Base-by-base conservation (phyloP, 2,329 filamentous ascomycete species). In the Xylaria hypoxylon region DNA sequence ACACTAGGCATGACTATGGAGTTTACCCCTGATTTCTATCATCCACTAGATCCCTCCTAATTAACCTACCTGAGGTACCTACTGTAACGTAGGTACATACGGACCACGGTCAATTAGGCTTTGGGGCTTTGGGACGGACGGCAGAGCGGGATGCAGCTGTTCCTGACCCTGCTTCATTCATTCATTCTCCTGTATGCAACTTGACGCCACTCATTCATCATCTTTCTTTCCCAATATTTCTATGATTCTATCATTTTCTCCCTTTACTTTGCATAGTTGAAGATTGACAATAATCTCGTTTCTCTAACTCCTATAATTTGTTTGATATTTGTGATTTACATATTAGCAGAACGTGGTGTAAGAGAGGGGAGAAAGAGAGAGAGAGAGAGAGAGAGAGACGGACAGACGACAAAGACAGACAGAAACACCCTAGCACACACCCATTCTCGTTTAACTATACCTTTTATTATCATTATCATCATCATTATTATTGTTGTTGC, bases 11-110 rank as follows among this genome's bases (percentile, higher is more conserved):
- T 65, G 47, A 55, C 28, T n/a, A 50, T 22, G 55, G 59, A 42
- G 24, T 63, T 64, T 56, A 64, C 64, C 64, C 64, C 64, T 64
- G 56, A 64, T 56, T 56, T 38, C 17, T 31, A 52, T 35, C 17
- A 5, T 55, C n/a, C 28, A 24, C 31, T 31, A 33, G 1, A 5
- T 33, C 7, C 26, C 44, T 15, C 11, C 35, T 38, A 47, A 24
- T 47, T 24, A 26, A 38, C 13, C 35, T 38, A 38, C 11, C 35
- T 38, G n/a, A 15, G 13, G 35, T 38, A 13, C 15, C 15, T 38
- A 38, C 28, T 31, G 28, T 31, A n/a, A n/a, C n/a, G n/a, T n/a
- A n/a, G n/a, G n/a, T n/a, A n/a, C n/a, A n/a, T n/a, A n/a, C n/a
- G n/a, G n/a, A n/a, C n/a, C n/a, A 31, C 35, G 13, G 38, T 59